Evolutionary conservation across 2,329 filamentous ascomycete species (phyloP).

Genomic region (Clonostachys byssicola): DNA sequence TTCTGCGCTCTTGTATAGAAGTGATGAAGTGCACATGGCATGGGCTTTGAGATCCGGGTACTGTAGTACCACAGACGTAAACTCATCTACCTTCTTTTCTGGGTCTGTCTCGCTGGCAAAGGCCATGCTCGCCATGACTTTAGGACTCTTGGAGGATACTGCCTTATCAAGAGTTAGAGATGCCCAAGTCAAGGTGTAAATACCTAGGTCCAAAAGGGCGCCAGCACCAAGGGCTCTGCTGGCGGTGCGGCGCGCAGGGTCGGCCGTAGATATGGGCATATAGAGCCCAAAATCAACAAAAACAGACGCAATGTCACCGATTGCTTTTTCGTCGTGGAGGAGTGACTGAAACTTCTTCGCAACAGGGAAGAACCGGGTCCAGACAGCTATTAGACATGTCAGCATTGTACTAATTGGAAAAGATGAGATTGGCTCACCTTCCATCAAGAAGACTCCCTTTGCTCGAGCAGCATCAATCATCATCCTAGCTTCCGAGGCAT

Average conservation of each 20-base stretch:
- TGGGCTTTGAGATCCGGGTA: slow-evolving; percentile 16
- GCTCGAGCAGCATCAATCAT: slow-evolving; percentile 29
- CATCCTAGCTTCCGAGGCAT: slow-evolving; percentile 27
- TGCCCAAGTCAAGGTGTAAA: slow-evolving; percentile 37
- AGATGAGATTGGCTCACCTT: slow-evolving; percentile 7
- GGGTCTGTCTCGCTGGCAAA: slow-evolving; percentile 11
- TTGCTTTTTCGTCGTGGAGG: slow-evolving; percentile 29
- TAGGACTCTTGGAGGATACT: too few relatives aligned
- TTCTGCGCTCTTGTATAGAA: too few relatives aligned
- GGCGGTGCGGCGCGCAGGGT: slow-evolving; percentile 21
- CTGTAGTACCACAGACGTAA: slow-evolving; percentile 29
- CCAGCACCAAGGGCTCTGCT: slow-evolving; percentile 34
- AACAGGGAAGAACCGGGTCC: slow-evolving; percentile 35
- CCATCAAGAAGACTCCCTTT: slow-evolving; percentile 35
- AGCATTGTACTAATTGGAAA: too few relatives aligned
- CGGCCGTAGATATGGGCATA: slow-evolving; percentile 22
- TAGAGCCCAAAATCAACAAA: slow-evolving; percentile 32
- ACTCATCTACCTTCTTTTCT: slow-evolving; percentile 15
- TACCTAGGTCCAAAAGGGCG: slow-evolving; percentile 34
- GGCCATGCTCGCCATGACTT: slow-evolving; percentile 6
- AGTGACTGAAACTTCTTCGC: slow-evolving; percentile 22
- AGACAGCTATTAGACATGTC: slow-evolving; percentile 23
- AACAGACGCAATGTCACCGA: slow-evolving; percentile 29
- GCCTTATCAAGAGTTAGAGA: slow-evolving; percentile 21
- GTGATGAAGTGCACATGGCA: too few relatives aligned